phyloP scores from a whole-genome alignment of 2,329 filamentous ascomycete genomes.

The Emmonsiellopsis sp. region DNA sequence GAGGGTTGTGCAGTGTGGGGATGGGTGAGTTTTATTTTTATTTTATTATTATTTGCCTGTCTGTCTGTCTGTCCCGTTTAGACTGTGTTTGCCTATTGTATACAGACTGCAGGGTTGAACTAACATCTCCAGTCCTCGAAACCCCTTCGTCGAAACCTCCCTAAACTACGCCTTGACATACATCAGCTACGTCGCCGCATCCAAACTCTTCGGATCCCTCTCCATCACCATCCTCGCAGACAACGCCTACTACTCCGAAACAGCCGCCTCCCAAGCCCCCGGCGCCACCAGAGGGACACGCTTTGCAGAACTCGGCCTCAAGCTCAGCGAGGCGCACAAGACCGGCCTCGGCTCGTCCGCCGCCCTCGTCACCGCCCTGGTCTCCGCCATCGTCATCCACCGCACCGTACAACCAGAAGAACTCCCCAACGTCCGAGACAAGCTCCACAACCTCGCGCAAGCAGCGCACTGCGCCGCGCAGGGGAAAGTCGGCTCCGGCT shows the following conservation, averaged over 20 bases:
- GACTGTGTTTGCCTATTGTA: neutral
- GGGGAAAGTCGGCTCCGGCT: constrained; percentile 91
- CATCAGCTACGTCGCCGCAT: constrained; percentile 43
- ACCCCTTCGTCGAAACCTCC: constrained; percentile 88
- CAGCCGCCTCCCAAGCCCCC: constrained; percentile 32
- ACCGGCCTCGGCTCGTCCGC: constrained; percentile 93
- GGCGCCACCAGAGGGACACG: constrained; percentile 33
- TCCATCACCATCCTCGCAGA: constrained; percentile 84
- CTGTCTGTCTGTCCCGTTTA: neutral
- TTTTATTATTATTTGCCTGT: neutral
- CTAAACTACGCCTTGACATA: constrained; percentile 82
- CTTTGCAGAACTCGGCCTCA: constrained; percentile 70
- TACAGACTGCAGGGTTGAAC: neutral
- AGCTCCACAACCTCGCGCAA: constrained; percentile 87
- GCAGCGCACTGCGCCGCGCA: constrained; percentile 91
- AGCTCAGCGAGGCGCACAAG: constrained; percentile 74
- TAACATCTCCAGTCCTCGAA: constrained; percentile 43
- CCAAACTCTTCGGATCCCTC: constrained; percentile 52
- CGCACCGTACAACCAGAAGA: constrained; percentile 34
- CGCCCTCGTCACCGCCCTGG: constrained; percentile 80
- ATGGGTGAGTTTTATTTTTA: constrained; percentile 21
- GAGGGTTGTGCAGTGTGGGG: constrained; percentile 57
- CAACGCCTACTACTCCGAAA: constrained; percentile 90
- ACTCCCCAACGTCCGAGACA: constrained; percentile 43
- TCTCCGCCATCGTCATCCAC: constrained; percentile 40